These are phyloP conservation scores for Castanea mollissima DNA, from an alignment of 306 rosid genomes.

Conservation along the genomic window DNA sequence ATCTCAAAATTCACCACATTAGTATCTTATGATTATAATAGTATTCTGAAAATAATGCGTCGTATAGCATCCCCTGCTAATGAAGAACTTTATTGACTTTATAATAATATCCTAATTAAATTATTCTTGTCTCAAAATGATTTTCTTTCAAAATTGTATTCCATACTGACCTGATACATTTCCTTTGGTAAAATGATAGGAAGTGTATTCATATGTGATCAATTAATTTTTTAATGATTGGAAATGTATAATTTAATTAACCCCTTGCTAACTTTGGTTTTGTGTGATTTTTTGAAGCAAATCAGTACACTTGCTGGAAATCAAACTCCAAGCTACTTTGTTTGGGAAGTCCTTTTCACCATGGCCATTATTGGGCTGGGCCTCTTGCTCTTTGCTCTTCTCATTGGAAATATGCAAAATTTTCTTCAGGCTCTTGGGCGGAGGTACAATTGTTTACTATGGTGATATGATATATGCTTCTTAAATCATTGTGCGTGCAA, in stretches of 20 bases:
- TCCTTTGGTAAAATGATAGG: not conserved
- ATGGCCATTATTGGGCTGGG: slow-evolving; percentile 79
- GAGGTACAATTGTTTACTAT: slow-evolving; percentile 38
- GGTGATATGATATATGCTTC: not conserved
- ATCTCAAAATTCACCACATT: not conserved
- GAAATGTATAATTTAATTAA: slow-evolving; percentile 1
- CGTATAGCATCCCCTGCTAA: not conserved
- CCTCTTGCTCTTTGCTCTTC: slow-evolving; percentile 82
- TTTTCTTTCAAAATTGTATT: not conserved
- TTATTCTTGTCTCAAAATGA: not conserved
- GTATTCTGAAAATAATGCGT: not conserved
- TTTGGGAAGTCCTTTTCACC: slow-evolving; percentile 71
- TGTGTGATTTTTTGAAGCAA: slow-evolving; percentile 56
- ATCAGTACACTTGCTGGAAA: slow-evolving; percentile 83
- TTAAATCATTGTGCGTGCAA: not conserved
- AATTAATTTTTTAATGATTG: not conserved
- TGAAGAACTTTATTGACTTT: not conserved
- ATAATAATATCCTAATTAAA: no score
- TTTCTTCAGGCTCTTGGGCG: slow-evolving; percentile 84
- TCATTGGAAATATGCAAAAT: slow-evolving; percentile 85
- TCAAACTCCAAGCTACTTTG: slow-evolving; percentile 64
- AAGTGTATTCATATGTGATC: not conserved
- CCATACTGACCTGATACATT: not conserved
- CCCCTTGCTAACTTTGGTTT: slow-evolving; percentile 5
- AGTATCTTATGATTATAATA: not conserved